Evolutionary conservation across 495 filamentous ascomycete genomes (phyloP), one percentile per base, ranked within the genome.

Genomic region (Articulospora tetracladia): DNA sequence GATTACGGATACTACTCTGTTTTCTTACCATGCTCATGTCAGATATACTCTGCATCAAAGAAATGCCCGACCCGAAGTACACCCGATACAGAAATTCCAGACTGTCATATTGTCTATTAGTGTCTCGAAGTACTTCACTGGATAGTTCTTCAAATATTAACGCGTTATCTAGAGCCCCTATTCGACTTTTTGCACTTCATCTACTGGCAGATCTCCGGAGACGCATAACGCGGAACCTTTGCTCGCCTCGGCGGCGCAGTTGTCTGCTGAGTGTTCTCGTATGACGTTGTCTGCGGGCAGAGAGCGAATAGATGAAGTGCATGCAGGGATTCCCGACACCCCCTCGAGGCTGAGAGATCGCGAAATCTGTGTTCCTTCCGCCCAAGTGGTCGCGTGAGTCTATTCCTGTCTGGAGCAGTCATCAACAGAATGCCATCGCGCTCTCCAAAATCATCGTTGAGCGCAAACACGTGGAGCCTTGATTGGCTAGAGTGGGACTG

Each of bases 401-500:
- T 25, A 56, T 36, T 25, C 20, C 17, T 6, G 15, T n/a, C 39
- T 44, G 17, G 47, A 25, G 23, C n/a, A 8, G 22, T 25, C 47
- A 50, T 50, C 20, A 50, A 50, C 3, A 13, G 10, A n/a, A 6
- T 57, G 1, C 17, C n/a, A 19, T 20, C 17, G 3, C 20, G 6
- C 20, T n/a, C 12, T 22, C 10, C 3, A 27, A 24, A 24, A 24
- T n/a, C 47, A 25, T 24, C 4, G 2, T 24, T 17, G 23, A 4
- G 17, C 11, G 13, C 23, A 28, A 51, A 50, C 62, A 65, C 62
- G 62, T 65, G 62, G 34, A 52, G 15, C 26, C 41, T 39, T 61
- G 55, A 65, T 65, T 61, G 62, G 62, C 20, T 24, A n/a, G 44
- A 53, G 46, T 58, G 32, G 27, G 20, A 22, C 51, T 55, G n/a